Evolutionary conservation across 2,329 filamentous ascomycete genomes (phyloP).

Genomic region (Diaporthe ampelina): DNA sequence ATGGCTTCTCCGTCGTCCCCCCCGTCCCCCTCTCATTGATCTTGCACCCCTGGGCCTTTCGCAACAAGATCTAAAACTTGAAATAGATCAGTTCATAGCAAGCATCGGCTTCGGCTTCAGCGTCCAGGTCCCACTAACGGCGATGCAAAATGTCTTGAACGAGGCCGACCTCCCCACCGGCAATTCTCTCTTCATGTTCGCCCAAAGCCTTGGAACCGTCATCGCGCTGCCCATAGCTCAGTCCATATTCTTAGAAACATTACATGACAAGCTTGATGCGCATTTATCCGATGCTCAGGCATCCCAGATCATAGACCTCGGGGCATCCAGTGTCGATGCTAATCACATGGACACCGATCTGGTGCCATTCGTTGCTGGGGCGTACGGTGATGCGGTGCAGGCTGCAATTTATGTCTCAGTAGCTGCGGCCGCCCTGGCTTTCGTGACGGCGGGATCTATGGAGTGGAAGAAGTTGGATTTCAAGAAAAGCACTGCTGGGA

Average conservation of each 20-base stretch:
- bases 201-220: neutral
- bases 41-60: neutral
- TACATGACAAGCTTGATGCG: neutral
- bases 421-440: neutral
- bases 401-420: conserved; percentile 7
- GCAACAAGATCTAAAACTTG: neutral
- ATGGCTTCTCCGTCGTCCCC: no score
- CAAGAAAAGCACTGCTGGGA: neutral
- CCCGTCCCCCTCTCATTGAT: no score
- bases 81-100: conserved; percentile 27
- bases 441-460: neutral
- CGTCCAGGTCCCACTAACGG: conserved; percentile 31
- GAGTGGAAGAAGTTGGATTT: conserved; percentile 22
- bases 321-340: neutral
- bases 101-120: conserved; percentile 31
- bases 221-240: conserved; percentile 13
- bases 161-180: conserved; percentile 2
- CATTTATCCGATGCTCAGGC: neutral
- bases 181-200: conserved; percentile 21
- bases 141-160: conserved; percentile 35
- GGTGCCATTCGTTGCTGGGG: neutral
- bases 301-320: neutral
- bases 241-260: conserved; percentile 3
- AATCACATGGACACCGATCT: conserved; percentile 1
- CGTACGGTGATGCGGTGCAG: neutral